Conservation (phyloP, 1,284 basidiomycete genomes). For the Singerocomus rubriflavus region DNA sequence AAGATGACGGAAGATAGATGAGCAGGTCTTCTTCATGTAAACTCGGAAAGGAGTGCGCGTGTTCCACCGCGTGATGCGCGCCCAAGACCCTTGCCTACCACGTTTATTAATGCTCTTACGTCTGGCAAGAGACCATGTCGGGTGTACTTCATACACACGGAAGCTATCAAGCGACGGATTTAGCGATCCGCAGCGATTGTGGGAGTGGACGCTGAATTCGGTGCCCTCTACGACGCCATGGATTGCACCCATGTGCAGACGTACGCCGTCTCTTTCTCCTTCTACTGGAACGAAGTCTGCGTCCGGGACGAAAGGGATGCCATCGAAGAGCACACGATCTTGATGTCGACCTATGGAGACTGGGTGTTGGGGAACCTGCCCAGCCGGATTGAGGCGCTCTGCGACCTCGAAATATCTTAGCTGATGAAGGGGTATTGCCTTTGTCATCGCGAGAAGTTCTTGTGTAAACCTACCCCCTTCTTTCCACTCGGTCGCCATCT, state of each 20-base stretch:
- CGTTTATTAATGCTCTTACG: conserved; percentile 34
- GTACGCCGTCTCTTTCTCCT: conserved; percentile 38
- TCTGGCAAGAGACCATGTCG: conserved; percentile 55
- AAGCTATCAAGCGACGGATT: conserved; percentile 53
- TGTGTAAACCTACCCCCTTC: conserved; percentile 59
- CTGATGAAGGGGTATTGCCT: conserved; percentile 47
- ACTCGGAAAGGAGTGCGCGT: conserved; percentile 48
- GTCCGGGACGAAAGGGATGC: conserved; percentile 51
- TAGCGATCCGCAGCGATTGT: conserved; percentile 53
- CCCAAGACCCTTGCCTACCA: conserved; percentile 48
- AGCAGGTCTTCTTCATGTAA: conserved; percentile 38
- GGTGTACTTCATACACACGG: conserved; percentile 48
- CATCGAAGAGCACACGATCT: conserved; percentile 52
- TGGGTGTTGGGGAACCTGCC: conserved; percentile 42
- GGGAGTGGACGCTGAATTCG: conserved; percentile 55
- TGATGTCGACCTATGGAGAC: conserved; percentile 48
- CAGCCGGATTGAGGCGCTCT: conserved; percentile 38
- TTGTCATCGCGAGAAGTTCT: conserved; percentile 46
- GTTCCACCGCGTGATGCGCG: conserved; percentile 55
- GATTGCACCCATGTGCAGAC: conserved; percentile 53
- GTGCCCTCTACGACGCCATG: conserved; percentile 60
- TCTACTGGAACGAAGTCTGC: conserved; percentile 44
- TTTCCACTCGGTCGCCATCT: conserved; percentile 55
- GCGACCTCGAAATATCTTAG: conserved; percentile 50
- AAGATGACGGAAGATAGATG: conserved; percentile 38